Percentiles rank a stretch among this genome's conserved stretches.
These are phyloP conservation scores for Parastagonospora nodorum DNA, from an alignment of 2,329 filamentous ascomycete species.

Conservation along the genomic window DNA sequence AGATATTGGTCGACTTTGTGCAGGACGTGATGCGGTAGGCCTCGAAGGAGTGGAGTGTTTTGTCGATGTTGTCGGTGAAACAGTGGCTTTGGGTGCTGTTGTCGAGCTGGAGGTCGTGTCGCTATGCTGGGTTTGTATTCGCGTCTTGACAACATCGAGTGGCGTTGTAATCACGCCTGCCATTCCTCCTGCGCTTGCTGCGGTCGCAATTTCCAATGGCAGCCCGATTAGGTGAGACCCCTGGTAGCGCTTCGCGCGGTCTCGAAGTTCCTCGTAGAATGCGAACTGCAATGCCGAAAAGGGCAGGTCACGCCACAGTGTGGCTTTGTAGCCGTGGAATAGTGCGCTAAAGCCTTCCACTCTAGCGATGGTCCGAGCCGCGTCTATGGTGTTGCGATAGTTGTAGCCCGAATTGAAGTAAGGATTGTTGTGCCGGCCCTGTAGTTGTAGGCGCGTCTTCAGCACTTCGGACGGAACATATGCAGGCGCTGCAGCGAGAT, in stretches of 20 bases:
- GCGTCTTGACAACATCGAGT: conserved; percentile 95
- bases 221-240: conserved; percentile 84
- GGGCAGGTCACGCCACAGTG: conserved; percentile 88
- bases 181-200: conserved; percentile 85
- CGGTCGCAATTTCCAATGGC: conserved; percentile 83
- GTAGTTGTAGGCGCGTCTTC: conserved; percentile 94
- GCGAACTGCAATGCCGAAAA: conserved; percentile 97
- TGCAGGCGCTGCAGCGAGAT: conserved; percentile 86
- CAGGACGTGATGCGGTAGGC: conserved; percentile 28
- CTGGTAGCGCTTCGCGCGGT: conserved; percentile 77
- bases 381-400: conserved; percentile 84
- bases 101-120: conserved; percentile 27
- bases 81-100: conserved; percentile 14
- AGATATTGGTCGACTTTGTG: conserved; percentile 72
- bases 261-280: conserved; percentile 94
- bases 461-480: conserved; percentile 98
- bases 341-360: conserved; percentile 83
- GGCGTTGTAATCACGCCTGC: conserved; percentile 95
- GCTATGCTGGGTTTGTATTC: conserved; percentile 89
- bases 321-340: conserved; percentile 97
- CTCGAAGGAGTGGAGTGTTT: conserved; percentile 38
- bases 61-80: conserved; percentile 26
- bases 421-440: conserved; percentile 94
- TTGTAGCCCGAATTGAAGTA: conserved; percentile 95
- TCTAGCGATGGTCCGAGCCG: conserved; percentile 80